Evolutionary conservation across 2,329 filamentous ascomycete species (phyloP).

Genomic region (Stagonosporopsis cucurbitacearum): DNA sequence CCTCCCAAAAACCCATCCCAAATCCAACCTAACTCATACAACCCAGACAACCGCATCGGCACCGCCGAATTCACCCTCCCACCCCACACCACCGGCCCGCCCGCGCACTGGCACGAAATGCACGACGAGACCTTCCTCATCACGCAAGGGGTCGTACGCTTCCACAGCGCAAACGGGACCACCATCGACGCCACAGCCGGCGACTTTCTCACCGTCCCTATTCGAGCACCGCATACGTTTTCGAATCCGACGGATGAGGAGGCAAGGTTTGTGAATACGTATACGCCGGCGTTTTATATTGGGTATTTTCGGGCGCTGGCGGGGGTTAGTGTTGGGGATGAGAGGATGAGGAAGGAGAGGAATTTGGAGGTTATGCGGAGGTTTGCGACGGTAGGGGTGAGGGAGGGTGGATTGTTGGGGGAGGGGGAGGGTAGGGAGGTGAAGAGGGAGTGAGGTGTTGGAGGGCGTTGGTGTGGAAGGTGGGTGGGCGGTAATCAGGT

Average conservation of each 20-base stretch:
- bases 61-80: slow-evolving; percentile 58
- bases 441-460: neutral
- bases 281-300: slow-evolving; percentile 64
- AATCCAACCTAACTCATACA: too few species aligned
- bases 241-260: slow-evolving; percentile 62
- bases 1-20: neutral
- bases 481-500: too few species aligned
- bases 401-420: slow-evolving; percentile 15
- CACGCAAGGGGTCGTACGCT: slow-evolving; percentile 59
- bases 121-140: slow-evolving; percentile 64
- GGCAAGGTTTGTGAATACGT: slow-evolving; percentile 64
- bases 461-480: too few species aligned
- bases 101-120: slow-evolving; percentile 63
- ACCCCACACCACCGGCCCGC: slow-evolving; percentile 55
- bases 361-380: slow-evolving; percentile 58
- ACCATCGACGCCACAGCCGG: slow-evolving; percentile 58
- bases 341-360: slow-evolving; percentile 56
- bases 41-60: slow-evolving; percentile 57
- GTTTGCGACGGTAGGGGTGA: slow-evolving; percentile 55
- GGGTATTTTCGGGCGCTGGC: slow-evolving; percentile 63
- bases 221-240: slow-evolving; percentile 63
- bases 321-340: slow-evolving; percentile 53
- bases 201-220: slow-evolving; percentile 63
- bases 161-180: slow-evolving; percentile 56
- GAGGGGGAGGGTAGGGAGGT: neutral